Evolutionary conservation across 1,284 basidiomycete genomes (phyloP), one percentile per base, ranked within the genome.

Genomic region (Tetrapyrgos nigripes): DNA sequence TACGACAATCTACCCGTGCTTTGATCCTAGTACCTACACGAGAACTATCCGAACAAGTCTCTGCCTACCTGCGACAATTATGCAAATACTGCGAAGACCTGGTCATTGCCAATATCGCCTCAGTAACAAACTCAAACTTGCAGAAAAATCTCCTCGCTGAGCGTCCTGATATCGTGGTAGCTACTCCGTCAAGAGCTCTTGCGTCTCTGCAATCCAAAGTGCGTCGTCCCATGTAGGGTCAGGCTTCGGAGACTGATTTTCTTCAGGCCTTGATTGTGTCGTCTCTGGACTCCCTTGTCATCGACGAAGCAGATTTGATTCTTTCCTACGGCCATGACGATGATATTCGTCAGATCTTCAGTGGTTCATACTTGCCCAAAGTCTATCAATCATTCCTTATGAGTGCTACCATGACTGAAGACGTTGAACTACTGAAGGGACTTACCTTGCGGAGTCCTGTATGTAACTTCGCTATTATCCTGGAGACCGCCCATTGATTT

Each of bases 261-360:
- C 11, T 29, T 1, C 64, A 92, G 88, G 75, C 83, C 1, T 74
- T 96, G 3, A 81, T 80, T 2, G 73, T 93, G 0, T 70, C 79
- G 24, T 80, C 78, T 0, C 79, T 99, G 24, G 91, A 96, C 57
- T 92, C 93, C 17, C 86, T 99, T 14, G 93, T 97, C 21, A 95
- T 99, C 60, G 97, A 99, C 73, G 97, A 99, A 77, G 97, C 97
- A 11, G 97, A 99, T 73, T 85, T 99, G 27, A 93, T 99, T 56
- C 83, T 99, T 9, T 98, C 96, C 0, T 99, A 99, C 72, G 97
- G 97, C 4, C 95, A 99, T 70, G 92, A 96, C 66, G 91, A 94
- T 65, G 96, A 98, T 67, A 86, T 98, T 44, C 87, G 89, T 40
- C 84, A 92, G 57, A 92, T 99, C 50, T 88, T 98, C 64, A 83